phyloP scores from a whole-genome alignment of 768 basidiomycete genomes.

The Mycena kentingensis region DNA sequence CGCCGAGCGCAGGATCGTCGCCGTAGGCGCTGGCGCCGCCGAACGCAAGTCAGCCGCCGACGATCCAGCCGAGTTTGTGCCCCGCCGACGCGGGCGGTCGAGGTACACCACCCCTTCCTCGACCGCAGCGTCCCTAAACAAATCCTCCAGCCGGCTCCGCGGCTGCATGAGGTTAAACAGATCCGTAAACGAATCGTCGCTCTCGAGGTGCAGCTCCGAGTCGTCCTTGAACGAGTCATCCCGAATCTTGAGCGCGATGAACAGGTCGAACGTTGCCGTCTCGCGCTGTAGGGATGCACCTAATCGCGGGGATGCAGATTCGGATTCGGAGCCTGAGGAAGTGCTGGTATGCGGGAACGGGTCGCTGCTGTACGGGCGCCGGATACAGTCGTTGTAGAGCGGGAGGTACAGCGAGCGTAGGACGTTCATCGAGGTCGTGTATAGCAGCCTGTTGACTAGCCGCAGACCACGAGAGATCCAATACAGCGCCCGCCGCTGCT shows the following conservation, averaged over 20 bases:
- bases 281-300: constrained; percentile 62
- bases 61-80: constrained; percentile 12
- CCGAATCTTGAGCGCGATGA: constrained; percentile 76
- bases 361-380: constrained; percentile 72
- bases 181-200: constrained; percentile 75
- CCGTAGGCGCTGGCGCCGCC: constrained; percentile 3
- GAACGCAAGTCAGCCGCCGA: background rate
- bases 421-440: constrained; percentile 80
- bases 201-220: constrained; percentile 69
- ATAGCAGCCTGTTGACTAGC: constrained; percentile 65
- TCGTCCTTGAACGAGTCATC: constrained; percentile 81
- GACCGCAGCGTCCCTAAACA: constrained; percentile 50
- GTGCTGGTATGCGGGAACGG: constrained; percentile 61
- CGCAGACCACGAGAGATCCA: constrained; percentile 69
- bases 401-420: constrained; percentile 75
- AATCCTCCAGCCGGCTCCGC: constrained; percentile 71
- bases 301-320: constrained; percentile 24
- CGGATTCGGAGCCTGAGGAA: constrained; percentile 21
- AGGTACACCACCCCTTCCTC: constrained; percentile 42
- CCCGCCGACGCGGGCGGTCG: constrained; percentile 12
- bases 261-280: constrained; percentile 71
- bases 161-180: constrained; percentile 79
- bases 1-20: constrained; percentile 18
- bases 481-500: constrained; percentile 68
- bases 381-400: constrained; percentile 64